Base-by-base conservation (phyloP, 31 red algal species). In the Bonnemaisonia californica region DNA sequence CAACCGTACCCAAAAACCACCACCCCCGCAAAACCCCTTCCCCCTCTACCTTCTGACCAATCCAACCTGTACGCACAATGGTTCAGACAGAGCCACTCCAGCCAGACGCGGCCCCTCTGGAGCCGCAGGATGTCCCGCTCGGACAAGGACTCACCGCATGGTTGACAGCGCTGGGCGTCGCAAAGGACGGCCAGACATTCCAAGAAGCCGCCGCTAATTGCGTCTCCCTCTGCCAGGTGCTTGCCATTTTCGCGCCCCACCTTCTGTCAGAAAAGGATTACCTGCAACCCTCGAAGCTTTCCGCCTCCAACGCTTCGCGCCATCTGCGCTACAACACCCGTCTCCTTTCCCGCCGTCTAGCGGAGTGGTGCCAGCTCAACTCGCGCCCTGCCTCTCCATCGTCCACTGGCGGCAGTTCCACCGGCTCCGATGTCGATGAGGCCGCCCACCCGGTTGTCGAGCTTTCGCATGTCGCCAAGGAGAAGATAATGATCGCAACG, bases 301-400 rank as follows among this genome's bases (percentile, higher is more conserved):
- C 83, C 34, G 62, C 48, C 23, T 48, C 75, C 31, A 87, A 78
- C 59, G 62, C 66, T 37, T 57, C 75, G 37, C 85, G 85, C 51
- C 75, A 89, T 24, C 69, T 74, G 28, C 85, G 85, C 39, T 89
- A 89, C 85, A 89, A 89, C 69, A 80, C 76, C 28, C 75, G 85
- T 45, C 85, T 74, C 62, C 54, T 89, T 4, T 62, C 76, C 26
- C 63, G 76, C 1, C 28, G 32, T 13, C 67, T 89, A 4, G 75
- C 74, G 5, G 74, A 70, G 4, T 72, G 68, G 60, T 89, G 69
- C 57, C 69, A 69, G 39, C 63, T 89, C 47, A 38, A 13, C 1
- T 35, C 56, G 16, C 58, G 51, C 54, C 37, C 60, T 23, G 41
- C 48, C 35, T 73, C 69, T 41, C 18, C 69, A 4, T 41, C 40